Percentiles rank a stretch among this genome's conserved stretches.
Evolutionary conservation across 2,329 filamentous ascomycete genomes (phyloP).

Genomic region (Epicoccum nigrum): DNA sequence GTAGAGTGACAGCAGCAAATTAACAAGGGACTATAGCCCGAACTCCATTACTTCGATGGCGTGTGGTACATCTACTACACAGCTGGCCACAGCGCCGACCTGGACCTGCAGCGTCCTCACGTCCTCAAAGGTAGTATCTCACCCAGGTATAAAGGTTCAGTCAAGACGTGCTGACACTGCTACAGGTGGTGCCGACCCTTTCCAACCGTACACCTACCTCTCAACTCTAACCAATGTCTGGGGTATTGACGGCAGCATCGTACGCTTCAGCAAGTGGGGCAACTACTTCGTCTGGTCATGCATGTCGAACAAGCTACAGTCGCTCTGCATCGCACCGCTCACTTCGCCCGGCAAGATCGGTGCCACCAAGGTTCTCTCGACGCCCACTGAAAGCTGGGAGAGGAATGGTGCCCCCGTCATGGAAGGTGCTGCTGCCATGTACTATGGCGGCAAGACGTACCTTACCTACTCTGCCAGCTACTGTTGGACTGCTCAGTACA

Average conservation of each 20-base stretch:
- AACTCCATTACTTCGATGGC: conserved; percentile 58
- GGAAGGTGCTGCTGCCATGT: conserved; percentile 62
- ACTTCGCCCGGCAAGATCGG: conserved; percentile 54
- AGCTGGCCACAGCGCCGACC: conserved; percentile 53
- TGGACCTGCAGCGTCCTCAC: conserved; percentile 59
- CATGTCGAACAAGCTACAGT: conserved; percentile 53
- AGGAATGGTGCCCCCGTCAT: conserved; percentile 58
- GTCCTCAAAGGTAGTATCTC: conserved; percentile 55
- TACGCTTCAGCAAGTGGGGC: conserved; percentile 54
- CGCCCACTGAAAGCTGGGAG: conserved; percentile 61
- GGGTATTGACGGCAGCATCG: conserved; percentile 60
- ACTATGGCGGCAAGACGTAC: conserved; percentile 60
- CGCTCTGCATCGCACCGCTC: conserved; percentile 50
- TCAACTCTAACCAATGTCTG: conserved; percentile 53
- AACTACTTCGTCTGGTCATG: conserved; percentile 64
- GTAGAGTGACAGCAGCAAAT: not conserved
- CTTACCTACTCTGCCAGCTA: conserved; percentile 62
- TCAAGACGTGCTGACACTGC: not conserved
- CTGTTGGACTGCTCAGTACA: conserved; percentile 63
- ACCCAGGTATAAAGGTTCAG: too few relatives aligned
- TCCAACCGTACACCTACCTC: conserved; percentile 59
- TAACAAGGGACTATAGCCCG: conserved; percentile 44
- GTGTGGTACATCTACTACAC: conserved; percentile 65
- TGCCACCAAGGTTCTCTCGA: conserved; percentile 56
- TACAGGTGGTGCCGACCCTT: conserved; percentile 58